Base-by-base conservation (phyloP, 257 asterid species). In the Solanum virginianum region DNA sequence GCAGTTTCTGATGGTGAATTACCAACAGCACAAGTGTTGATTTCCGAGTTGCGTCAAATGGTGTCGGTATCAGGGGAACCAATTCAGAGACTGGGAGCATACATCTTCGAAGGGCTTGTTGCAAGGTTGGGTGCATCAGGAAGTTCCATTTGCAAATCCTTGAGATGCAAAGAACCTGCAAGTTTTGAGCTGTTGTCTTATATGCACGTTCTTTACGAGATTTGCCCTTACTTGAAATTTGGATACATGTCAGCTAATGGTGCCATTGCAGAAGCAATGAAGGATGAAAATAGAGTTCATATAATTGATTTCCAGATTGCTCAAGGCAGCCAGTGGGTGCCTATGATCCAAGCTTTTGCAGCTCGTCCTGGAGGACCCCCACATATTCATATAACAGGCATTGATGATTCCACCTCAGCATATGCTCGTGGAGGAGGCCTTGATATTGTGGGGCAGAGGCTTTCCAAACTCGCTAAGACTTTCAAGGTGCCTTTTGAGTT, bases 211-310 rank as follows among this genome's bases (percentile, higher is more conserved):
- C 91, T 95, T 20, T 89, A 91, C n/a, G 98, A 95, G 89, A 92
- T 91, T 14, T 95, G 98, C 89, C 98, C 98, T 14, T 93, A 91
- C 85, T 90, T 93, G 90, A 95, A 95, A 85, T 95, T 94, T 7
- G 98, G 98, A 16, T 92, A 92, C 89, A 95, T 95, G 98, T 92
- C 98, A 1, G 97, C 98, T 12, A 95, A 95, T 51, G 98, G 98
- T 16, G 98, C 98, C 79, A 95, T 95, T 85, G 98, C 98, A 6
- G 97, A 93, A 88, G 97, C 98, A 36, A 92, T 93, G 93, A 94
- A 94, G 89, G 89, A 91, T 49, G 95, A 92, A 88, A 89, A 88
- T 11, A 87, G 86, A 83, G 94, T 95, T 45, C 99, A 95, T 43
- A 94, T 95, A 7, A 87, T 95, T 18, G 99, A 95, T 90, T 95